Percentiles rank a stretch among this genome's conserved stretches.
Evolutionary conservation across 208 protist species (phyloP).

Genomic region (Leptomonas pyrrhocoris): DNA sequence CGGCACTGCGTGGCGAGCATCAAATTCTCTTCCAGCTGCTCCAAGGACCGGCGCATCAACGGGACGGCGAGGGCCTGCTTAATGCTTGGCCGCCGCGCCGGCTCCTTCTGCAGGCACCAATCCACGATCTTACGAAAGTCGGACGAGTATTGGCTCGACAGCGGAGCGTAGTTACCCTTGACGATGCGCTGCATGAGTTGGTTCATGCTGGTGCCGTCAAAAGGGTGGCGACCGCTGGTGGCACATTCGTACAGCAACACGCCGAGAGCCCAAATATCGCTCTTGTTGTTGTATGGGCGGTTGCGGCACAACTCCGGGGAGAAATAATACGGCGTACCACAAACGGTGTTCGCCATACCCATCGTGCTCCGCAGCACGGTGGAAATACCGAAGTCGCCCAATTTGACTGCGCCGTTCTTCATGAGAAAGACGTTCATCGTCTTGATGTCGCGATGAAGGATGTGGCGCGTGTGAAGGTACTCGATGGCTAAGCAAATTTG

Average conservation of each 20-base stretch:
- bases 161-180: slow-evolving; percentile 73
- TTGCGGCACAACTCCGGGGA: slow-evolving; percentile 95
- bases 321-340: slow-evolving; percentile 96
- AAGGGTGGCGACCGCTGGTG: slow-evolving; percentile 86
- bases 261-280: slow-evolving; percentile 95
- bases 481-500: slow-evolving; percentile 93
- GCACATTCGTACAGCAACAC: slow-evolving; percentile 90
- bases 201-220: slow-evolving; percentile 94
- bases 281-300: slow-evolving; percentile 96
- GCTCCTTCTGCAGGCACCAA: slow-evolving; percentile 89
- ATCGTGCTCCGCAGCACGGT: slow-evolving; percentile 92
- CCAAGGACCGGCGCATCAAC: slow-evolving; percentile 72
- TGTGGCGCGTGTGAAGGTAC: slow-evolving; percentile 91
- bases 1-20: slow-evolving; percentile 91
- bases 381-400: slow-evolving; percentile 94
- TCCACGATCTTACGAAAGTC: slow-evolving; percentile 90
- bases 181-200: slow-evolving; percentile 94
- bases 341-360: slow-evolving; percentile 93
- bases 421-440: slow-evolving; percentile 95
- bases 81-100: slow-evolving; percentile 75
- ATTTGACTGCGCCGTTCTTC: slow-evolving; percentile 90
- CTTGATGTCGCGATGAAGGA: slow-evolving; percentile 95
- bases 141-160: slow-evolving; percentile 81
- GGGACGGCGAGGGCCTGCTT: slow-evolving; percentile 73
- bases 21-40: slow-evolving; percentile 86